A percentile compares a stretch with the other conserved stretches of the same genome.
Evolutionary conservation across 441 rosid species (phyloP).

Genomic region (Daphne laureola): DNA sequence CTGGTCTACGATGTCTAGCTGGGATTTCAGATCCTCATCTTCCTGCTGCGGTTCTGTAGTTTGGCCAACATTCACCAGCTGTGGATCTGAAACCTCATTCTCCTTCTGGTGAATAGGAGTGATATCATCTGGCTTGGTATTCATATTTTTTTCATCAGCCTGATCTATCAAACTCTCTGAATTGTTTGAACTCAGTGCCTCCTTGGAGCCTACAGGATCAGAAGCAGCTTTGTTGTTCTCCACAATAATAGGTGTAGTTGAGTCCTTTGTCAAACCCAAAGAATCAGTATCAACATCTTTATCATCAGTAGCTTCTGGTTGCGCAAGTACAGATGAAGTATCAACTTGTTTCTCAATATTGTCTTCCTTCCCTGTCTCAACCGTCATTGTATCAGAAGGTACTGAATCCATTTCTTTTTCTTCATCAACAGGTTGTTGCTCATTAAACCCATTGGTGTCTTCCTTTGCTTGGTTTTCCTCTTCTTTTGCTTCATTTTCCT

Average conservation of each 20-base stretch:
- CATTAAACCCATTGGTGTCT: slow-evolving; percentile 20
- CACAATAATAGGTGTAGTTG: slow-evolving; percentile 10
- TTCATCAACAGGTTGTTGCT: slow-evolving; percentile 14
- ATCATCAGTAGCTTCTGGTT: slow-evolving; percentile 18
- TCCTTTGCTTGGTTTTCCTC: slow-evolving; percentile 35
- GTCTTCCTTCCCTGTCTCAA: slow-evolving; percentile 24
- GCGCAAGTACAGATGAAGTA: slow-evolving; percentile 20
- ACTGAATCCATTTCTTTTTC: slow-evolving; percentile 19
- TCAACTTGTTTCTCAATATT: slow-evolving; percentile 29
- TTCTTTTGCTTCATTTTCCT: slow-evolving; percentile 19
- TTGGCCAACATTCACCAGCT: slow-evolving; percentile 30
- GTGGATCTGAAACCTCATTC: slow-evolving; percentile 5
- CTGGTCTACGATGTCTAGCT: slow-evolving; percentile 32
- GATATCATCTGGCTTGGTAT: slow-evolving; percentile 22
- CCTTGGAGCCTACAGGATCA: slow-evolving; percentile 29
- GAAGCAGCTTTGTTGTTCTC: slow-evolving; percentile 18
- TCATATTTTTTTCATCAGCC: slow-evolving; percentile 10
- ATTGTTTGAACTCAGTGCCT: slow-evolving; percentile 24
- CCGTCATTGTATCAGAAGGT: slow-evolving; percentile 22
- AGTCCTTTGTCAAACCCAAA: slow-evolving; percentile 21
- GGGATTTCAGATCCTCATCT: slow-evolving; percentile 30
- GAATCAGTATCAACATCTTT: slow-evolving; percentile 13
- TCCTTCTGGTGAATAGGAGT: slow-evolving; percentile 13
- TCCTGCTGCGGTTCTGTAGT: slow-evolving; percentile 30
- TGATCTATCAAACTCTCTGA: slow-evolving; percentile 12